Conservation (phyloP, 768 basidiomycete genomes). For the Mycena capillaripes region DNA sequence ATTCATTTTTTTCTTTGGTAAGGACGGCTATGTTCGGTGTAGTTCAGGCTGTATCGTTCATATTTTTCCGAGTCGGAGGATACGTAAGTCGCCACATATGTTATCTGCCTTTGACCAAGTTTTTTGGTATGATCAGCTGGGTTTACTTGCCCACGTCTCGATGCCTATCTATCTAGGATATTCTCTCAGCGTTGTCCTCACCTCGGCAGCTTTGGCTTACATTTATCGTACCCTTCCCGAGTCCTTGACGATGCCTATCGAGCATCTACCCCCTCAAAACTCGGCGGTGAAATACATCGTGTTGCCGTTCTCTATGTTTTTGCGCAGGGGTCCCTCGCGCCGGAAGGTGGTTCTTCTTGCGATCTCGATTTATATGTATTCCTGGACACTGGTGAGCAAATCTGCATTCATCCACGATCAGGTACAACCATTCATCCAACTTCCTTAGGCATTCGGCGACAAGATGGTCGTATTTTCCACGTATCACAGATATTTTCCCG, state of each 20-base stretch:
- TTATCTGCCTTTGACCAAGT: neutral
- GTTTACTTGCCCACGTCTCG: too few species aligned
- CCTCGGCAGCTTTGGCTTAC: neutral
- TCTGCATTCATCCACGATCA: neutral
- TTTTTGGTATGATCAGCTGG: neutral
- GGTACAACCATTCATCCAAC: too few species aligned
- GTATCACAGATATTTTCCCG: neutral
- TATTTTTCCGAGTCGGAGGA: conserved; percentile 12
- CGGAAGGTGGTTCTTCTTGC: neutral
- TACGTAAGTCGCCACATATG: neutral
- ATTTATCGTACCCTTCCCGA: conserved; percentile 24
- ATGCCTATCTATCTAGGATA: neutral
- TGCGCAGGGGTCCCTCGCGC: neutral
- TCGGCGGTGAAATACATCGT: conserved; percentile 9
- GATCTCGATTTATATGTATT: conserved; percentile 11
- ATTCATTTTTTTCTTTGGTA: neutral
- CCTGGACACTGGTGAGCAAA: conserved; percentile 11
- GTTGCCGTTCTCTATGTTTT: neutral
- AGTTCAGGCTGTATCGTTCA: conserved; percentile 3
- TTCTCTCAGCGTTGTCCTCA: neutral
- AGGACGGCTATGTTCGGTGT: conserved; percentile 15
- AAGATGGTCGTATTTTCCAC: neutral
- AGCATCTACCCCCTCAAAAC: neutral
- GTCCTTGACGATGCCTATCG: neutral
- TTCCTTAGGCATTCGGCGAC: neutral